Evolutionary conservation across 768 basidiomycete genomes (phyloP).

Genomic region (Psilocybe cubensis): DNA sequence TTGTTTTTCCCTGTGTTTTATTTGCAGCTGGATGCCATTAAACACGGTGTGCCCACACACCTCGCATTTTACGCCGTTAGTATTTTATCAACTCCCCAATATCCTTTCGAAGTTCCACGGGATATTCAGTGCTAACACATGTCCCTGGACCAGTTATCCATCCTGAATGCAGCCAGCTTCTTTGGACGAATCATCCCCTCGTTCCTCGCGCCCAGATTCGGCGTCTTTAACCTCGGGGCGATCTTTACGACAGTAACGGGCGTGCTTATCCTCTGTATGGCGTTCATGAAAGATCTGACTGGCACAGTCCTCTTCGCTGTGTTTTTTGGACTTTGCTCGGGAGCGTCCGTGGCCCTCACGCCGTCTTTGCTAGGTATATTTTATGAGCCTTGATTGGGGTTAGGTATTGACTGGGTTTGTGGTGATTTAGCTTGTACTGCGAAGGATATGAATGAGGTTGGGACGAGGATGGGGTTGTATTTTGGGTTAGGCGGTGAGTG

Average conservation of each 20-base stretch:
- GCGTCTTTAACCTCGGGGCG: slow-evolving; percentile 46
- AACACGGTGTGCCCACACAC: slow-evolving; percentile 39
- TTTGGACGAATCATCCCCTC: slow-evolving; percentile 55
- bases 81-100: neutral
- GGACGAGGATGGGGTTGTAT: slow-evolving; percentile 49
- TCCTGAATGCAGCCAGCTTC: slow-evolving; percentile 55
- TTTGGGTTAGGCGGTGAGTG: slow-evolving; percentile 45
- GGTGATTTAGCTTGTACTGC: slow-evolving; percentile 34
- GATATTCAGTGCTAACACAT: too few relatives aligned
- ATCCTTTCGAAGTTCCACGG: too few relatives aligned
- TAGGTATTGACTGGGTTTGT: neutral
- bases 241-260: slow-evolving; percentile 35
- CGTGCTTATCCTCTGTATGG: slow-evolving; percentile 44
- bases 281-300: slow-evolving; percentile 35
- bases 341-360: slow-evolving; percentile 37
- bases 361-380: slow-evolving; percentile 35
- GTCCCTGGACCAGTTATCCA: too few relatives aligned
- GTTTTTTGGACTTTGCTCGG: slow-evolving; percentile 48
- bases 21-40: slow-evolving; percentile 50
- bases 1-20: slow-evolving; percentile 53
- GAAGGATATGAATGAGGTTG: slow-evolving; percentile 45
- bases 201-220: slow-evolving; percentile 42
- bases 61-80: slow-evolving; percentile 56
- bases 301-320: slow-evolving; percentile 43
- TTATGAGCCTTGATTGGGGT: neutral